phyloP scores from a whole-genome alignment of 2,329 filamentous ascomycete species.

The Pseudocercospora pini-densiflorae region DNA sequence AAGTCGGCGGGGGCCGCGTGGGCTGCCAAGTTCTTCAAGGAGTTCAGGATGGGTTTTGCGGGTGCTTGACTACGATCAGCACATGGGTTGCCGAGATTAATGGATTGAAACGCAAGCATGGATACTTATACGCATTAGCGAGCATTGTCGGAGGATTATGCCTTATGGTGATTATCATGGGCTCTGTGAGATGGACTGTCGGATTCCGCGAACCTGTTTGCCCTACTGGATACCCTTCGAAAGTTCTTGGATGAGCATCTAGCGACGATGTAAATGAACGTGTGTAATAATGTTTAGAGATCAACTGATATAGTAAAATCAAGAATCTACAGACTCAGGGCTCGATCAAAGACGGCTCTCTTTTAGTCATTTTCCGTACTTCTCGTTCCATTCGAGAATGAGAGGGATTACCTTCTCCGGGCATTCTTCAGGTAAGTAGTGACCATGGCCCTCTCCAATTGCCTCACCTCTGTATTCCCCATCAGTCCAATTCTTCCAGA shows the following conservation, averaged over 20 bases:
- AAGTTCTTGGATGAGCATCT: conserved; percentile 31
- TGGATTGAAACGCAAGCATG: conserved; percentile 51
- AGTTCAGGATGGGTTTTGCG: conserved; percentile 55
- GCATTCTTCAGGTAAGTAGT: conserved; percentile 55
- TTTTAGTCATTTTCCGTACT: conserved; percentile 13
- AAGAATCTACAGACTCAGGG: neutral
- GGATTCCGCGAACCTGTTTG: conserved; percentile 47
- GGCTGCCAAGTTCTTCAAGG: conserved; percentile 54
- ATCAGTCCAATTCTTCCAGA: conserved; percentile 54
- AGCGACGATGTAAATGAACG: neutral
- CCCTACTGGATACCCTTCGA: conserved; percentile 39
- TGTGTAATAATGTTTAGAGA: conserved; percentile 5
- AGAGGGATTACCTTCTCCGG: conserved; percentile 41
- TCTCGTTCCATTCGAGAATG: conserved; percentile 34
- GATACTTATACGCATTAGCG: conserved; percentile 69
- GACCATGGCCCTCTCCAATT: conserved; percentile 46
- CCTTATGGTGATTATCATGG: conserved; percentile 72
- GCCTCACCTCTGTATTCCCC: conserved; percentile 38
- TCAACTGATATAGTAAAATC: neutral
- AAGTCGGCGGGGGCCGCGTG: conserved; percentile 46
- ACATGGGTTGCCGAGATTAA: conserved; percentile 55
- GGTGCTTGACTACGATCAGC: conserved; percentile 53
- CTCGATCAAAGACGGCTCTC: neutral
- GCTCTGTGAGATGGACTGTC: conserved; percentile 71
- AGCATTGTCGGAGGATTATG: conserved; percentile 66